Evolutionary conservation across 257 asterid species (phyloP).

Genomic region (Solanum sitiens): DNA sequence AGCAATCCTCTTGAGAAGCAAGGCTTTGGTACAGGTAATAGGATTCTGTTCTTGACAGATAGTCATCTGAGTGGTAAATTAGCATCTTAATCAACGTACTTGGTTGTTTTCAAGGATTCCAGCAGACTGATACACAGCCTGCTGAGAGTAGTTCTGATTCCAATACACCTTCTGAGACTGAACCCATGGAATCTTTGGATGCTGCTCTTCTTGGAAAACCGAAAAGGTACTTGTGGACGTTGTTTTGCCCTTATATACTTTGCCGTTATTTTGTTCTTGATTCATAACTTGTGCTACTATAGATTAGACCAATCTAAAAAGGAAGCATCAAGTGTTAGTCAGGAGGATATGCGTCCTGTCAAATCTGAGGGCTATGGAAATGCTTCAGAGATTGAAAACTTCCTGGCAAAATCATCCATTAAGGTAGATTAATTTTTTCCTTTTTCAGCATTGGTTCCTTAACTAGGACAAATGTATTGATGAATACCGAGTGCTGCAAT

Average conservation of each 20-base stretch:
- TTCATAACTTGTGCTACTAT: slow-evolving; percentile 17
- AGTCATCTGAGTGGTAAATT: neutral
- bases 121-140: slow-evolving; percentile 27
- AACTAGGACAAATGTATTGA: neutral
- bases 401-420: slow-evolving; percentile 32
- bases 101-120: slow-evolving; percentile 56
- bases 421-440: slow-evolving; percentile 34
- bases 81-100: neutral
- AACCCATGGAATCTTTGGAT: slow-evolving; percentile 18
- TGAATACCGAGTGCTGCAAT: slow-evolving; percentile 17
- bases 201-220: slow-evolving; percentile 60
- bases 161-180: slow-evolving; percentile 13
- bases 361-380: slow-evolving; percentile 24
- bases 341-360: slow-evolving; percentile 19
- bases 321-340: slow-evolving; percentile 23
- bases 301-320: slow-evolving; percentile 50
- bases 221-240: slow-evolving; percentile 31
- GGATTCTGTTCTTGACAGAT: slow-evolving; percentile 7
- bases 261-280: neutral
- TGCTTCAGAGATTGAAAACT: slow-evolving; percentile 42
- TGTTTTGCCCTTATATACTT: neutral
- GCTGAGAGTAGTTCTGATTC: slow-evolving; percentile 18
- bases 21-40: slow-evolving; percentile 43
- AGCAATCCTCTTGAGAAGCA: slow-evolving; percentile 17
- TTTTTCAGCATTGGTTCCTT: neutral